Percentiles rank a stretch among this genome's conserved stretches.
phyloP scores from a whole-genome alignment of 768 basidiomycete species.

The Naganishia vishniacii region DNA sequence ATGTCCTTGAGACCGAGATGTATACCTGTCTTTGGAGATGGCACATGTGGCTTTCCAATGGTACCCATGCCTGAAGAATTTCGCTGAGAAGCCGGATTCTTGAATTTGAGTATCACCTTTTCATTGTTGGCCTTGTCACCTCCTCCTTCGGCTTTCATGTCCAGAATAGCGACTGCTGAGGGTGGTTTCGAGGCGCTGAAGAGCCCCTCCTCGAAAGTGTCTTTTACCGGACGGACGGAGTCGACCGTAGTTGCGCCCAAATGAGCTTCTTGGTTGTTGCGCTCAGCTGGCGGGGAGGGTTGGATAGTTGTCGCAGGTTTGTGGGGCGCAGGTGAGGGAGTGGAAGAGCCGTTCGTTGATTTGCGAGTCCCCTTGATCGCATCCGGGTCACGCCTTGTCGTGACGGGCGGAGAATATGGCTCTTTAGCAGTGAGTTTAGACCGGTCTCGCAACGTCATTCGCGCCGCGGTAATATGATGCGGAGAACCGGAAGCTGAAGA shows the following conservation, averaged over 20 bases:
- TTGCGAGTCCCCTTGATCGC: neutral
- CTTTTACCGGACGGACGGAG: too few species aligned
- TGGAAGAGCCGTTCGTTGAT: neutral
- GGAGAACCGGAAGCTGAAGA: neutral
- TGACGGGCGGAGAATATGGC: slow-evolving; percentile 1
- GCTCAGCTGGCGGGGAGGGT: too few species aligned
- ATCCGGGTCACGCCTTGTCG: neutral
- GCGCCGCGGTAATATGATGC: neutral
- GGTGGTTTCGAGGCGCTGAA: neutral
- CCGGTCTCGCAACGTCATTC: slow-evolving; percentile 21
- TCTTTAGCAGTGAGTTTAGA: neutral
- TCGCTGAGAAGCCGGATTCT: slow-evolving; percentile 8
- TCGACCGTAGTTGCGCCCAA: too few species aligned
- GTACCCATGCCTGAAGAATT: neutral
- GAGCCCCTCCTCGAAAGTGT: neutral
- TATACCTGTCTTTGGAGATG: slow-evolving; percentile 31
- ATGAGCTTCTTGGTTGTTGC: too few species aligned
- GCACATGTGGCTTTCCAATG: neutral
- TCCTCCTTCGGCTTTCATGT: neutral
- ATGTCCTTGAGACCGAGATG: slow-evolving; percentile 48
- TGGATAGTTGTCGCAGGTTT: neutral
- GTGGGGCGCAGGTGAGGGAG: too few species aligned
- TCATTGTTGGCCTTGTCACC: neutral
- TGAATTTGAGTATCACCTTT: slow-evolving; percentile 14
- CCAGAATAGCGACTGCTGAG: neutral